Percentiles rank a stretch among this genome's conserved stretches.
These are phyloP conservation scores for Arthonia radiata DNA, from an alignment of 495 filamentous ascomycete species.

Conservation along the genomic window DNA sequence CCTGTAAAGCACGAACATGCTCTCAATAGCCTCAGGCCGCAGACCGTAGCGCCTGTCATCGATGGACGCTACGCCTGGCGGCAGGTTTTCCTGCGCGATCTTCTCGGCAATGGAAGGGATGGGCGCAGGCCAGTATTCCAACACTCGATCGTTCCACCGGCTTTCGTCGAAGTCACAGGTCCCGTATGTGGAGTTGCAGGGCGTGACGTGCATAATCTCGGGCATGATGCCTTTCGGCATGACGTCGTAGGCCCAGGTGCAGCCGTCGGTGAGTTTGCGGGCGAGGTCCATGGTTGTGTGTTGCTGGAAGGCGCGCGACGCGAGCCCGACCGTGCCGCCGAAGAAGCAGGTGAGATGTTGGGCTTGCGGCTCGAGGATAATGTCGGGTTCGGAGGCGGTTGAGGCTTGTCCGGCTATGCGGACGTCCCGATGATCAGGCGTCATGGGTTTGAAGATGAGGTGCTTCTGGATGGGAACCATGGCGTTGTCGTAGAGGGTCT, in stretches of 20 bases:
- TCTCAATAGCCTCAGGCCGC: constrained; percentile 44
- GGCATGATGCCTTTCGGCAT: constrained; percentile 37
- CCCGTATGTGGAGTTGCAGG: too few relatives aligned
- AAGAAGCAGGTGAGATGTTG: constrained; percentile 15
- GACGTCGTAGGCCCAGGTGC: constrained; percentile 31
- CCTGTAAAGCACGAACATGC: constrained; percentile 50
- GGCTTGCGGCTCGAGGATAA: constrained; percentile 14
- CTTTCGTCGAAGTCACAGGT: too few relatives aligned
- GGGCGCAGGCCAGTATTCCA: too few relatives aligned
- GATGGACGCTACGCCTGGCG: constrained; percentile 39
- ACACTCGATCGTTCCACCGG: too few relatives aligned
- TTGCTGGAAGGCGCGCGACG: too few relatives aligned
- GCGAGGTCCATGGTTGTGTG: constrained; percentile 28
- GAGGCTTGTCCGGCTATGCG: constrained; percentile 14
- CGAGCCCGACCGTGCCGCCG: constrained; percentile 13
- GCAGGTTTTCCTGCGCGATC: constrained; percentile 37
- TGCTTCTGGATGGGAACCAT: constrained; percentile 13
- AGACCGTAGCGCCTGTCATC: constrained; percentile 15
- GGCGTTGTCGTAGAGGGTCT: constrained; percentile 17
- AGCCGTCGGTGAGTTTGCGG: constrained; percentile 29
- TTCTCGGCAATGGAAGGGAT: too few relatives aligned
- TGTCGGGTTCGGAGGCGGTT: constrained; percentile 5
- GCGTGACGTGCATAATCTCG: constrained; percentile 26
- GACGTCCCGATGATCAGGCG: constrained; percentile 14
- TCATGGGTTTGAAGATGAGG: constrained; percentile 23